Evolutionary conservation across 768 basidiomycete species (phyloP).

Genomic region (Lentinus tigrinus): DNA sequence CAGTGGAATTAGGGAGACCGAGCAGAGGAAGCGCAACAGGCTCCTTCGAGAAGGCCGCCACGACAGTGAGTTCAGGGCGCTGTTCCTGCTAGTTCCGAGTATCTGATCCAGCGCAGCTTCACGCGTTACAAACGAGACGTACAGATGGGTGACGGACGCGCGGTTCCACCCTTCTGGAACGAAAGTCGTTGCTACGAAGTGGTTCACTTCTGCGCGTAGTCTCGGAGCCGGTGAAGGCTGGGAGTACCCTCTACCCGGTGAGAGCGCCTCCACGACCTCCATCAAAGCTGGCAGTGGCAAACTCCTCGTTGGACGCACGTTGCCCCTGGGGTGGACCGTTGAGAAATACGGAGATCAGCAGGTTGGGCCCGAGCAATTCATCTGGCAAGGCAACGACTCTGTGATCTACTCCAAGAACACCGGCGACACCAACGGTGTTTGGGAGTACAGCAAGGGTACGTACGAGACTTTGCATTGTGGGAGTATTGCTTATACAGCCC

Average conservation of each 20-base stretch:
- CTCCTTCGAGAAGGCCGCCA: slow-evolving; percentile 58
- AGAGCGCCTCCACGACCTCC: slow-evolving; percentile 4
- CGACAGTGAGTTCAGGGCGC: slow-evolving; percentile 34
- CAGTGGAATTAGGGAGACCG: slow-evolving; percentile 50
- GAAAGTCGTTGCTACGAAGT: slow-evolving; percentile 71
- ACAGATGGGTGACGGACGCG: slow-evolving; percentile 66
- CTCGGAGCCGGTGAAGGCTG: slow-evolving; percentile 75
- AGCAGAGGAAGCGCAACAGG: slow-evolving; percentile 44
- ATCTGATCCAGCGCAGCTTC: slow-evolving; percentile 28
- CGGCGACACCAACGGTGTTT: slow-evolving; percentile 42
- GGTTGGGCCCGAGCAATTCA: slow-evolving; percentile 70
- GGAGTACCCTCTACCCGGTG: slow-evolving; percentile 54
- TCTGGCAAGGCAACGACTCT: slow-evolving; percentile 58
- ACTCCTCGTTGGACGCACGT: slow-evolving; percentile 51
- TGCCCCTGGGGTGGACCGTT: slow-evolving; percentile 62
- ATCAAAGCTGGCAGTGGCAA: slow-evolving; percentile 45
- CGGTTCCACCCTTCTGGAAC: slow-evolving; percentile 68
- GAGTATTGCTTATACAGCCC: background rate
- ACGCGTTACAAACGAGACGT: slow-evolving; percentile 72
- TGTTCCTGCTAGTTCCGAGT: background rate
- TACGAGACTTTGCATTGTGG: background rate
- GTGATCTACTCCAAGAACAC: slow-evolving; percentile 70
- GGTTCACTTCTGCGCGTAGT: slow-evolving; percentile 66
- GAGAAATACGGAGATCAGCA: slow-evolving; percentile 66
- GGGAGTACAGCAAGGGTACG: slow-evolving; percentile 66